Base-by-base conservation (phyloP, 2,329 filamentous ascomycete genomes). In the Chaetomium strumarium region DNA sequence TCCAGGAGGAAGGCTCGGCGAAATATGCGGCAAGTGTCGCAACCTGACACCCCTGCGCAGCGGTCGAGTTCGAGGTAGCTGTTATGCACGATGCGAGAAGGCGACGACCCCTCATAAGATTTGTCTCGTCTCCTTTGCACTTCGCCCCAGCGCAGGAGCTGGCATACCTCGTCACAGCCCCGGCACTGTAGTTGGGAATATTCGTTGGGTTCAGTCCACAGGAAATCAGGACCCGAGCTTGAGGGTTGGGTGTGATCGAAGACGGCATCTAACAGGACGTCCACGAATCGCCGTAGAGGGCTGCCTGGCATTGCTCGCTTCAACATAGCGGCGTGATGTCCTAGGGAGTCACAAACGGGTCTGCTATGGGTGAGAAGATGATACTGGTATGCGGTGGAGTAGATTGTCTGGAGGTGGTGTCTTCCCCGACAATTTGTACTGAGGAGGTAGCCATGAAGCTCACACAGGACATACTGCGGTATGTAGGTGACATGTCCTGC, bases 111-210 rank as follows among this genome's bases (percentile, higher is more conserved):
- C 14, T 56, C 46, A 34, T 48, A 60, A n/a, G 47, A 31, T 20
- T 36, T 16, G 30, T 58, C 53, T 31, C 49, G 55, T 47, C 60
- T 58, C 41, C 55, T 44, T 14, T 60, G 55, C 9, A 53, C 55
- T 39, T 62, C 60, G 5, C 55, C 59, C 59, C 59, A 61, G 24
- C 60, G 60, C 19, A 62, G 37, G 20, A 62, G 55, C 29, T 59
- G 44, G 30, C 53, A 56, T 29, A 62, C 49, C 31, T 53, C 51
- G 33, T 49, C 48, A 41, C 60, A 62, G 6, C 57, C 60, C 10
- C 42, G 55, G 53, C 60, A 62, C 24, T 60, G 59, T 2, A 31
- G 41, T 34, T 58, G 58, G 42, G 46, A 44, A 24, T 57, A 44
- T 29, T 57, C 55, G 44, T 57, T 58, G 45, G 52, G 16, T 30